Evolutionary conservation across 208 protist genomes (phyloP).

Genomic region (Wallacemonas sp.): DNA sequence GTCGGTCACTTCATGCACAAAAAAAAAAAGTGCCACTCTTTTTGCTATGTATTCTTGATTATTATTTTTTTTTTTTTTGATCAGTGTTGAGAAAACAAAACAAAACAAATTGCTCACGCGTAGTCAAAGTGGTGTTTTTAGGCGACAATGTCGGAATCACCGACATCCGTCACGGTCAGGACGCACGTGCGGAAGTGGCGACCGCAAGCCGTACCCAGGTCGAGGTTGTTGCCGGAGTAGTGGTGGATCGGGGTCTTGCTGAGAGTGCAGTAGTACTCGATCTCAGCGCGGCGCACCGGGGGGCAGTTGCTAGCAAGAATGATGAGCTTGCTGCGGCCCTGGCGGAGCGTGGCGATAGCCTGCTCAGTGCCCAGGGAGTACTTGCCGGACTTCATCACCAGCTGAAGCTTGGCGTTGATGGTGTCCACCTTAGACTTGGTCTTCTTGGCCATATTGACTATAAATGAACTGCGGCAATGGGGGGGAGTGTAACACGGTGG

Average conservation of each 20-base stretch:
- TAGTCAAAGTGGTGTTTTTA: constrained; percentile 39
- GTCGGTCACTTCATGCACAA: too few relatives aligned
- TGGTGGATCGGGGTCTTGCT: constrained; percentile 98
- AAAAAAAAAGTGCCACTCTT: background rate
- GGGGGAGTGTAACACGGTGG: too few relatives aligned
- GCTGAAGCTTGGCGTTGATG: constrained; percentile 98
- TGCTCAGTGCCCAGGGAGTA: constrained; percentile 98
- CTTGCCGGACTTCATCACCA: constrained; percentile 99
- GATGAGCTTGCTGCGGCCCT: constrained; percentile 97
- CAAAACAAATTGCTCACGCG: constrained; percentile 14
- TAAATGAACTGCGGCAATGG: constrained; percentile 15
- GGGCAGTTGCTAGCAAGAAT: constrained; percentile 99
- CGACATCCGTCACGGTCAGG: constrained; percentile 98
- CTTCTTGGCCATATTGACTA: constrained; percentile 90
- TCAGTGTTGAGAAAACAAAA: constrained; percentile 10
- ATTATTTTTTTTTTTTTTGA: constrained; percentile 2
- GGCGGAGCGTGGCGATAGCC: constrained; percentile 97
- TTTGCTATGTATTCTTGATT: background rate
- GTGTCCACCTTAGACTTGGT: constrained; percentile 97
- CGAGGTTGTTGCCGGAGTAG: constrained; percentile 98
- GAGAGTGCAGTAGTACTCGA: constrained; percentile 99
- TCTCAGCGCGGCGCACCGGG: constrained; percentile 97
- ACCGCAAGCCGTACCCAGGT: constrained; percentile 99
- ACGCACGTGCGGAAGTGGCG: constrained; percentile 98
- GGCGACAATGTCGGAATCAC: constrained; percentile 95